Percentiles rank a stretch among this genome's conserved stretches.
phyloP scores from a whole-genome alignment of 1,139 yeast genomes.

The Entelexis paramagnoliae region DNA sequence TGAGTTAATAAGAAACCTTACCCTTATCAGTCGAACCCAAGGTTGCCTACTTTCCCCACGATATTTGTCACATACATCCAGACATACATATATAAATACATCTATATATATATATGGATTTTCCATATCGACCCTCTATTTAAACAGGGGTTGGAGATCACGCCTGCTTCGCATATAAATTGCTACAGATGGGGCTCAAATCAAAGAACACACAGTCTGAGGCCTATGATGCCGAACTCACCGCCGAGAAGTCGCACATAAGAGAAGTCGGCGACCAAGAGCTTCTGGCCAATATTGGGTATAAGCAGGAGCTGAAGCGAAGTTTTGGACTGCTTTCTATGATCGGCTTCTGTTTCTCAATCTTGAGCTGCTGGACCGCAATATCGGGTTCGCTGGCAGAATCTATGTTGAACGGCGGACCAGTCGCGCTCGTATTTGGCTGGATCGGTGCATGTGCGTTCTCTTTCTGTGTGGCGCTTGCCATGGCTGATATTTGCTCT shows the following conservation, averaged over 20 bases:
- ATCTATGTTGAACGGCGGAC: conserved; percentile 20
- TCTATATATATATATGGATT: too few relatives aligned
- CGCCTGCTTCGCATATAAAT: too few relatives aligned
- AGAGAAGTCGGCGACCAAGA: conserved; percentile 13
- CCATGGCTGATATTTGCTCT: conserved; percentile 20
- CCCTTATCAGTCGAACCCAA: too few relatives aligned
- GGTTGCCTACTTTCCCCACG: too few relatives aligned
- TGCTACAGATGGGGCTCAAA: not conserved
- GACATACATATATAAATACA: too few relatives aligned
- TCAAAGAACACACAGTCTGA: not conserved
- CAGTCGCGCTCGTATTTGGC: conserved; percentile 17
- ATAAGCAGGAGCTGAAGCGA: conserved; percentile 20
- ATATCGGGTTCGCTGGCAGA: conserved; percentile 19
- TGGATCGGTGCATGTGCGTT: conserved; percentile 19
- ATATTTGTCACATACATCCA: too few relatives aligned
- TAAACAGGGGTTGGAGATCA: too few relatives aligned
- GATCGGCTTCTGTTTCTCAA: conserved; percentile 22
- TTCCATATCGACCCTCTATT: too few relatives aligned
- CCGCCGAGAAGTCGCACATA: not conserved
- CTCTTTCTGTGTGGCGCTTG: conserved; percentile 16
- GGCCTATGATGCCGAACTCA: not conserved
- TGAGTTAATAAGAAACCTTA: too few relatives aligned
- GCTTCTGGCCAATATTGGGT: conserved; percentile 18
- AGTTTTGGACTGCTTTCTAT: conserved; percentile 19
- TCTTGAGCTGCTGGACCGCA: conserved; percentile 21